Conservation (phyloP, 2,329 filamentous ascomycete species). For the Ciborinia camelliae region DNA sequence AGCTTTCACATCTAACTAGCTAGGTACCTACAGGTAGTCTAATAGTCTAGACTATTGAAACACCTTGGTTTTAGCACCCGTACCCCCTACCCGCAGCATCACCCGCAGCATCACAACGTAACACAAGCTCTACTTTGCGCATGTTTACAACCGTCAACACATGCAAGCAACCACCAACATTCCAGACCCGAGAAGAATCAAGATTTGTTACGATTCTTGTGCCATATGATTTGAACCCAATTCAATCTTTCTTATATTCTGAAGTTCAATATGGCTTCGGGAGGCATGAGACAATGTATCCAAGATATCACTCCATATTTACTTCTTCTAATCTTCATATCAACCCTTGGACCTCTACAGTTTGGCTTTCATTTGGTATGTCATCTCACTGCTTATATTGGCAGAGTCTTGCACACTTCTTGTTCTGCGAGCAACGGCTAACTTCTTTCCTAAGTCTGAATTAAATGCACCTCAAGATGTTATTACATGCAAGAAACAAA, state of each 20-base stretch:
- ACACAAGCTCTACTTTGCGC: neutral
- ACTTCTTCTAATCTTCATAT: constrained; percentile 68
- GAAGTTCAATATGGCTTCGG: constrained; percentile 31
- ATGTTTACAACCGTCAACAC: neutral
- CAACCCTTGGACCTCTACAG: constrained; percentile 83
- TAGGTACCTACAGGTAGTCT: too few species aligned
- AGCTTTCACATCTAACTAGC: too few species aligned
- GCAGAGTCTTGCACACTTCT: neutral
- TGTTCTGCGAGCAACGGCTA: constrained; percentile 14
- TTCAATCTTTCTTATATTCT: neutral
- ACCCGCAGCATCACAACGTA: too few species aligned
- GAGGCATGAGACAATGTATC: constrained; percentile 36
- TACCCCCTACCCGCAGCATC: too few species aligned
- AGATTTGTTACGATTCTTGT: neutral
- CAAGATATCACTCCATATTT: constrained; percentile 67
- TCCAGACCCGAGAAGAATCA: neutral
- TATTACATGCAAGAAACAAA: constrained; percentile 74
- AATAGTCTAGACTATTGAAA: too few species aligned
- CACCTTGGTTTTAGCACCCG: too few species aligned
- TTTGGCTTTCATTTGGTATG: constrained; percentile 90
- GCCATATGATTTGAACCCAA: neutral
- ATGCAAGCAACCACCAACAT: neutral
- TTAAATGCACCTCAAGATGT: constrained; percentile 94
- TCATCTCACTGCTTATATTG: neutral
- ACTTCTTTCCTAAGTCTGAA: constrained; percentile 63